These are phyloP conservation scores for Hypoxylon subgilvum DNA, from an alignment of 495 filamentous ascomycete genomes.

Conservation along the genomic window DNA sequence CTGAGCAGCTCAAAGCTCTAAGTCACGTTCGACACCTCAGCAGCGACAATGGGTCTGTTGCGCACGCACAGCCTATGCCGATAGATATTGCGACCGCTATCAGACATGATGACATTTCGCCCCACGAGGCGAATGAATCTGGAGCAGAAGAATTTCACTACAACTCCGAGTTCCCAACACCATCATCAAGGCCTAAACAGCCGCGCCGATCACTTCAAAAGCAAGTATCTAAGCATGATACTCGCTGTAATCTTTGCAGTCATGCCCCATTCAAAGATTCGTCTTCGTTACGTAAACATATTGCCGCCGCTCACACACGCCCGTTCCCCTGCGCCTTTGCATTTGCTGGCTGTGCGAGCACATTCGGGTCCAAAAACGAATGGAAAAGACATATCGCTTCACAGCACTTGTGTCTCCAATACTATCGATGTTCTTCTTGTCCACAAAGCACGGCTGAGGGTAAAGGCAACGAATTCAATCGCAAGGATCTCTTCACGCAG, in stretches of 20 bases:
- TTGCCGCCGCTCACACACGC: slow-evolving; percentile 66
- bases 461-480: slow-evolving; percentile 72
- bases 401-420: slow-evolving; percentile 83
- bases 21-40: slow-evolving; percentile 60
- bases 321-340: slow-evolving; percentile 86
- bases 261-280: slow-evolving; percentile 65
- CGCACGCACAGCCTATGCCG: slow-evolving; percentile 27
- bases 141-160: slow-evolving; percentile 48
- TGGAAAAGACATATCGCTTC: slow-evolving; percentile 92
- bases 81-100: slow-evolving; percentile 12
- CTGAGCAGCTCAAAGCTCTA: slow-evolving; percentile 63
- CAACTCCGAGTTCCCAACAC: slow-evolving; percentile 49
- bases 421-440: slow-evolving; percentile 81
- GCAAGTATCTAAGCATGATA: slow-evolving; percentile 59
- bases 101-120: slow-evolving; percentile 51
- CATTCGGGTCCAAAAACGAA: slow-evolving; percentile 93
- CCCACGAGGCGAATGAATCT: slow-evolving; percentile 48
- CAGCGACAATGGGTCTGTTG: slow-evolving; percentile 45
- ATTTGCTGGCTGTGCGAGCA: slow-evolving; percentile 81
- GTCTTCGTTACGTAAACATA: slow-evolving; percentile 63
- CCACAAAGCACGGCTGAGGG: slow-evolving; percentile 65
- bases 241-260: slow-evolving; percentile 59
- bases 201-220: slow-evolving; percentile 57
- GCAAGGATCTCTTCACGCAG: slow-evolving; percentile 95
- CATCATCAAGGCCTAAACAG: slow-evolving; percentile 50